Evolutionary conservation across 2,329 filamentous ascomycete species (phyloP).

Genomic region (Bisporella sp.): DNA sequence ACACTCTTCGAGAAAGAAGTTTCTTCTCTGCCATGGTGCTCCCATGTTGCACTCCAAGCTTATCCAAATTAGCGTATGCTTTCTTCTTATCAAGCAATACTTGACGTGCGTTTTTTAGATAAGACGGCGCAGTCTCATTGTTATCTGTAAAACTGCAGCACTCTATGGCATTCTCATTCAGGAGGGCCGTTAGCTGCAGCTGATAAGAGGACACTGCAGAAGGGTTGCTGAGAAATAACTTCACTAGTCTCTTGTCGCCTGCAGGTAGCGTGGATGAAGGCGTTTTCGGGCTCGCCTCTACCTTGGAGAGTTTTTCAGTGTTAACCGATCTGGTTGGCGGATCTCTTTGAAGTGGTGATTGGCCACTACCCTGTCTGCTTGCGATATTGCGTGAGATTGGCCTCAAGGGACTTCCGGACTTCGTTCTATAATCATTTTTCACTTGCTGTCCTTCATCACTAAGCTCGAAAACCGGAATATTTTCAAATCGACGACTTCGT

Average conservation of each 20-base stretch:
- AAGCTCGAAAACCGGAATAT: conserved; percentile 7
- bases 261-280: conserved; percentile 12
- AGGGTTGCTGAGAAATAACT: conserved; percentile 16
- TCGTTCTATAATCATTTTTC: conserved; percentile 8
- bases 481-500: not conserved
- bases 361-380: conserved; percentile 14
- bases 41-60: conserved; percentile 7
- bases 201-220: conserved; percentile 13
- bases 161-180: conserved; percentile 15
- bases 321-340: conserved; percentile 15
- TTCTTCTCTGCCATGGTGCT: conserved; percentile 15
- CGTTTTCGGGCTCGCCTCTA: conserved; percentile 14
- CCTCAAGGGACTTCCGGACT: conserved; percentile 19
- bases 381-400: conserved; percentile 21
- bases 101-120: conserved; percentile 19
- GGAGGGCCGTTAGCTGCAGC: conserved; percentile 11
- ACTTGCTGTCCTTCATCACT: conserved; percentile 2
- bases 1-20: conserved; percentile 12
- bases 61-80: conserved; percentile 11
- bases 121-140: conserved; percentile 11
- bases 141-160: conserved; percentile 19
- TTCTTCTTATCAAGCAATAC: conserved; percentile 17
- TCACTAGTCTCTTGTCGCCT: conserved; percentile 23
- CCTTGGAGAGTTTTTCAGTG: conserved; percentile 3
- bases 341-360: conserved; percentile 18